Base-by-base conservation (phyloP, 495 filamentous ascomycete species). In the Podospora sp. region DNA sequence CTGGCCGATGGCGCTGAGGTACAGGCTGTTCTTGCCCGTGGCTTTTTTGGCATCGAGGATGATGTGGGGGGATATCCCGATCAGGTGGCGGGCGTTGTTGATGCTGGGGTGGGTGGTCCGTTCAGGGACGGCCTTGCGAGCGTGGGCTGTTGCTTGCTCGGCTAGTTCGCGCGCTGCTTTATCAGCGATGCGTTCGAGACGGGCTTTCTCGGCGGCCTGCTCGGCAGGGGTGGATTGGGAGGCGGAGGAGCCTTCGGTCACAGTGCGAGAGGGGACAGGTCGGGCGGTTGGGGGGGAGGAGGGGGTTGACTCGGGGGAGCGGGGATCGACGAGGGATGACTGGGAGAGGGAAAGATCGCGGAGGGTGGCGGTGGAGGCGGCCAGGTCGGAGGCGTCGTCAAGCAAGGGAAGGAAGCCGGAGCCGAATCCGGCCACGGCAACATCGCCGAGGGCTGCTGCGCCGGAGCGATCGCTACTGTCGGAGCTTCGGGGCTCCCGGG, bases 1-100 rank as follows among this genome's bases (percentile, higher is more conserved):
- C 4, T 80, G 72, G 6, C 87, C 87, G 58, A 94, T 91, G 65
- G 90, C 88, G 60, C 89, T 85, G 0, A 96, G 78, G 80, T 92
- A 93, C 51, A 89, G 83, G 2, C 88, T 89, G 71, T 94, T 91
- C 33, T 89, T 81, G 50, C 84, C 82, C 60, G 79, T 79, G 36
- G 83, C 82, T 71, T 82, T 82, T 51, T 85, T 82, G n/a, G 85
- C 83, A 65, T 87, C 84, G 59, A 83, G 77, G 68, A 87, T 84
- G 65, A 87, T 74, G 72, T 85, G 81, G 25, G 84, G 83, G 2
- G 73, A 64, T 6, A 85, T 73, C 22, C 77, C 74, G 3, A 76
- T 70, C 12, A 87, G 78, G 69, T 87, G 83, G 40, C 76, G 69
- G 8, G 84, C 77, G 25, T 72, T 67, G 73, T 85, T 86, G 65